phyloP scores from a whole-genome alignment of 2,329 filamentous ascomycete species.

The Colletotrichum lupini region DNA sequence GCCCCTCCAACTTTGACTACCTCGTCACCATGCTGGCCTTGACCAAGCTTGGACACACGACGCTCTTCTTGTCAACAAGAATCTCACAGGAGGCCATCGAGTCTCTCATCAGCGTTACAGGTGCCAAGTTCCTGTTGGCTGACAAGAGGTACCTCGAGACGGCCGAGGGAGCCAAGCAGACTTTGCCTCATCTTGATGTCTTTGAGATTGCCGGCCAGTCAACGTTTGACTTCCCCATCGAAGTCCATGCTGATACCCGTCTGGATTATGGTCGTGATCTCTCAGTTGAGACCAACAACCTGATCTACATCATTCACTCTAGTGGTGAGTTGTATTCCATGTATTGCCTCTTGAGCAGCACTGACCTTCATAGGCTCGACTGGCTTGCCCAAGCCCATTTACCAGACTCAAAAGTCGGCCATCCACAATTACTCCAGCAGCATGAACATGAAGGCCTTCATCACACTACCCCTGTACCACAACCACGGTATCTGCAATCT shows the following conservation, averaged over 20 bases:
- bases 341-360: background rate
- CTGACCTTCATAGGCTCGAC: conserved; percentile 59
- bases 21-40: conserved; percentile 65
- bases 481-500: conserved; percentile 67
- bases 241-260: conserved; percentile 43
- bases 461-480: conserved; percentile 69
- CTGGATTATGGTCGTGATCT: conserved; percentile 45
- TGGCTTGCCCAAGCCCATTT: conserved; percentile 72
- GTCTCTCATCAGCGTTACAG: conserved; percentile 42
- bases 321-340: conserved; percentile 38
- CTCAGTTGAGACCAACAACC: conserved; percentile 39
- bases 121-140: conserved; percentile 40
- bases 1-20: conserved; percentile 64
- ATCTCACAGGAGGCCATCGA: conserved; percentile 47
- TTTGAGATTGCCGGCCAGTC: conserved; percentile 41
- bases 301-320: conserved; percentile 48
- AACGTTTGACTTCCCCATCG: conserved; percentile 45
- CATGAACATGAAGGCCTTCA: conserved; percentile 58
- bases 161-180: conserved; percentile 36
- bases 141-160: conserved; percentile 40
- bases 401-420: conserved; percentile 62
- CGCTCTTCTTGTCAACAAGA: conserved; percentile 49
- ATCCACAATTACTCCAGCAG: conserved; percentile 57
- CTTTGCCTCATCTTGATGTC: conserved; percentile 36
- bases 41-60: conserved; percentile 64